These are phyloP conservation scores for Dothiorella sarmentorum DNA, from an alignment of 2,329 filamentous ascomycete genomes.

Conservation along the genomic window DNA sequence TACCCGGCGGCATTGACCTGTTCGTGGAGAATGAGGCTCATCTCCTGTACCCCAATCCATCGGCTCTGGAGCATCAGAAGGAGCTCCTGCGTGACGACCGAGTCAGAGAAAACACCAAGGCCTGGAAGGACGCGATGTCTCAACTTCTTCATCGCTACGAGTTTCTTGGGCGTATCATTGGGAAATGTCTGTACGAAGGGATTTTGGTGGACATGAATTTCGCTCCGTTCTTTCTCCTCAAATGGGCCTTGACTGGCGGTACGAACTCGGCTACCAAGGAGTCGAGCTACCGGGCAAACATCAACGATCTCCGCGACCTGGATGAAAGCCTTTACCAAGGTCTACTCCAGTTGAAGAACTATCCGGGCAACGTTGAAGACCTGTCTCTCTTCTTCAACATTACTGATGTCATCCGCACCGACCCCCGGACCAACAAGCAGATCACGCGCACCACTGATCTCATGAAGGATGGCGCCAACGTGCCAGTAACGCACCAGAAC, in stretches of 20 bases:
- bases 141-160: slow-evolving; percentile 74
- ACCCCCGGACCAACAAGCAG: slow-evolving; percentile 40
- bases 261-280: slow-evolving; percentile 61
- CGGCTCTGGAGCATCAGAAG: slow-evolving; percentile 65
- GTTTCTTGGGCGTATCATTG: slow-evolving; percentile 87
- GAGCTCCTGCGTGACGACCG: slow-evolving; percentile 55
- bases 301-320: slow-evolving; percentile 90
- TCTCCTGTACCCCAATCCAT: slow-evolving; percentile 83
- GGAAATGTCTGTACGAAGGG: slow-evolving; percentile 96
- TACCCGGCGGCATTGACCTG: slow-evolving; percentile 52
- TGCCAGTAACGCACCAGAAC: slow-evolving; percentile 84
- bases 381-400: slow-evolving; percentile 87
- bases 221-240: slow-evolving; percentile 91
- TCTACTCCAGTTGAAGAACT: slow-evolving; percentile 78
- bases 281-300: slow-evolving; percentile 77
- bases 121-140: slow-evolving; percentile 56
- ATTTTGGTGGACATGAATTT: slow-evolving; percentile 92
- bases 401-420: slow-evolving; percentile 59
- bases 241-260: slow-evolving; percentile 80
- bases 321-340: slow-evolving; percentile 90
- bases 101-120: slow-evolving; percentile 50
- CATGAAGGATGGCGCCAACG: slow-evolving; percentile 70
- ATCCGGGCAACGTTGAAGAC: slow-evolving; percentile 70
- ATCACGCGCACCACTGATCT: slow-evolving; percentile 71
- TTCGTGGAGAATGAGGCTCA: slow-evolving; percentile 86